Evolutionary conservation across 2,329 filamentous ascomycete species (phyloP).

Genomic region (Neofusicoccum laricinum): DNA sequence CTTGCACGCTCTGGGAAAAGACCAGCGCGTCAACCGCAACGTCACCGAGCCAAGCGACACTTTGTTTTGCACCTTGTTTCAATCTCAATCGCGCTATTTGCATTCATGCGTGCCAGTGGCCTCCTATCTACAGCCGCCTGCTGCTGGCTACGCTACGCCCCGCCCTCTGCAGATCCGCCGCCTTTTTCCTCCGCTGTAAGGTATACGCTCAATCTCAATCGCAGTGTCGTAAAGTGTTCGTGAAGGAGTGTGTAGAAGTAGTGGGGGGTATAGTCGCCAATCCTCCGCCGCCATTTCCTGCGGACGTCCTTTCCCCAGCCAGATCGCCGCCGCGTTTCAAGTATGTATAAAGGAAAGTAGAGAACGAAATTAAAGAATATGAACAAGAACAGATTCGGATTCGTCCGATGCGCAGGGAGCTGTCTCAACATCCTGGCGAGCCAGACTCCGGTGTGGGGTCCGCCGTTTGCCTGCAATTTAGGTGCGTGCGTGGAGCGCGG

Average conservation of each 20-base stretch:
- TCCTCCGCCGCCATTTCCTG: neutral
- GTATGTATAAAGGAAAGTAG: conserved; percentile 13
- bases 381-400: neutral
- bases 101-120: neutral
- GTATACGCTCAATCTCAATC: neutral
- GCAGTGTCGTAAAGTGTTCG: conserved; percentile 1
- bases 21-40: neutral
- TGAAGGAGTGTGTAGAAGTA: conserved; percentile 9
- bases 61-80: conserved; percentile 9
- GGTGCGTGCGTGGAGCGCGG: conserved; percentile 1
- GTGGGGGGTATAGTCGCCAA: conserved; percentile 5
- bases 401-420: neutral
- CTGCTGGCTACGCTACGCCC: neutral
- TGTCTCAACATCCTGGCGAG: conserved; percentile 15
- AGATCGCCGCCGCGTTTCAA: conserved; percentile 3
- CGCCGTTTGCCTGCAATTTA: neutral
- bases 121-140: neutral
- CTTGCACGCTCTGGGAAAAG: neutral
- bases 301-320: neutral
- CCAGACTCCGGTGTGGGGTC: neutral
- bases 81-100: neutral
- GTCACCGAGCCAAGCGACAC: conserved; percentile 1
- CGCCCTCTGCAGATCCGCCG: neutral
- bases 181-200: neutral
- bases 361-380: conserved; percentile 15